Percentiles rank a stretch among this genome's conserved stretches.
Evolutionary conservation across 2,329 filamentous ascomycete genomes (phyloP).

Genomic region (Diaporthe helianthi): DNA sequence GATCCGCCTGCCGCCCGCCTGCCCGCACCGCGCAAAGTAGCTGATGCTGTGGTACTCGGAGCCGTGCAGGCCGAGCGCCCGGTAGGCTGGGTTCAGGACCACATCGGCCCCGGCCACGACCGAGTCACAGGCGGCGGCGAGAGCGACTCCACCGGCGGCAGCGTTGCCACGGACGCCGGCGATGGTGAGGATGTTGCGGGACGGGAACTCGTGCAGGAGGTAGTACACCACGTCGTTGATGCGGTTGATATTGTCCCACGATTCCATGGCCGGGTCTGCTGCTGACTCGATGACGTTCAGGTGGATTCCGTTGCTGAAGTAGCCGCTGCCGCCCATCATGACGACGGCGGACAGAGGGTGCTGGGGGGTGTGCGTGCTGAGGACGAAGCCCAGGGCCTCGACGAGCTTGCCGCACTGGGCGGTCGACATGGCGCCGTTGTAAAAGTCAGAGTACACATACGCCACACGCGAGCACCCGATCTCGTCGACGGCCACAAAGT

Average conservation of each 20-base stretch:
- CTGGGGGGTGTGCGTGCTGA: conserved; percentile 40
- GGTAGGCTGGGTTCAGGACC: conserved; percentile 51
- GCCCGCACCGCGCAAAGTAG: conserved; percentile 48
- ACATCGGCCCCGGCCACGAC: conserved; percentile 48
- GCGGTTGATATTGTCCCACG: conserved; percentile 53
- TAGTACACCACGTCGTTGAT: conserved; percentile 51
- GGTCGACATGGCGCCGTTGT: conserved; percentile 53
- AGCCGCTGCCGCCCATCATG: conserved; percentile 48
- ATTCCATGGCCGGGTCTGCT: conserved; percentile 46
- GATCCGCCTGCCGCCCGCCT: conserved; percentile 41
- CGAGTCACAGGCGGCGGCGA: conserved; percentile 47
- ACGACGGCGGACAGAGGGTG: conserved; percentile 45
- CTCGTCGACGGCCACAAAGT: conserved; percentile 42
- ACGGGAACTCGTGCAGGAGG: conserved; percentile 47
- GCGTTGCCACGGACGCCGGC: conserved; percentile 50
- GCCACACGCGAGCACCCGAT: conserved; percentile 40
- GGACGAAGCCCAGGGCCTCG: conserved; percentile 46
- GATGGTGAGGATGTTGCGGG: conserved; percentile 45
- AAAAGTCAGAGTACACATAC: conserved; percentile 51
- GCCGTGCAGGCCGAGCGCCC: conserved; percentile 46
- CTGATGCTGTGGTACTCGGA: conserved; percentile 51
- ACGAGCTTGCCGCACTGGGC: conserved; percentile 47
- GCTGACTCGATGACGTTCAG: conserved; percentile 52
- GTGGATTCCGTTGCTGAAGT: conserved; percentile 53
- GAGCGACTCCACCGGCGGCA: conserved; percentile 51